Percentiles rank a stretch among this genome's conserved stretches.
Evolutionary conservation across 2,329 filamentous ascomycete species (phyloP).

Genomic region (Xylaria sp.): DNA sequence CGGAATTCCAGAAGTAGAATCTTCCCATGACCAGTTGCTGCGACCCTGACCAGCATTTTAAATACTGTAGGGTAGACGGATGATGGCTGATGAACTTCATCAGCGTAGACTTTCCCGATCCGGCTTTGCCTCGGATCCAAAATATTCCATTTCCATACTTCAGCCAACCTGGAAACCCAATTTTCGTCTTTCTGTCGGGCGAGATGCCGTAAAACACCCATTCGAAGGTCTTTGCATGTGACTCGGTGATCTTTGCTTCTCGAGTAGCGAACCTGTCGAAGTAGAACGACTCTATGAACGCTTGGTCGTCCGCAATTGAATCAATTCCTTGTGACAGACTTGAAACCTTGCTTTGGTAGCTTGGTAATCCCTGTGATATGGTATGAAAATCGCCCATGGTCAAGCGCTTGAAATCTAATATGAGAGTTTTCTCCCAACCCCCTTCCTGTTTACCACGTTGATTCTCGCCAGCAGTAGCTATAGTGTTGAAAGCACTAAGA

Average conservation of each 20-base stretch:
- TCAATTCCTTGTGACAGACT: not conserved
- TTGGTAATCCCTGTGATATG: conserved; percentile 4
- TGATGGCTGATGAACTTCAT: conserved; percentile 29
- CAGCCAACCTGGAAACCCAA: conserved; percentile 13
- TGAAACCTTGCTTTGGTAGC: not conserved
- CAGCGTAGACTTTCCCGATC: conserved; percentile 29
- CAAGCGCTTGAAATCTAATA: not conserved
- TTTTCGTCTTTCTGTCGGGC: not conserved
- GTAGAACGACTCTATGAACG: not conserved
- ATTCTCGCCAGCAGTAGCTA: not conserved
- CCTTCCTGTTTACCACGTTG: not conserved
- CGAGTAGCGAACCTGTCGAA: not conserved
- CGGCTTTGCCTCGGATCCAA: conserved; percentile 27
- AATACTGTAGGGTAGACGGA: not conserved
- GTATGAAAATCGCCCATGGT: not conserved
- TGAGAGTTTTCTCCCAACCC: not conserved
- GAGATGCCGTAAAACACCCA: conserved; percentile 12
- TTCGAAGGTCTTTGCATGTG: conserved; percentile 15
- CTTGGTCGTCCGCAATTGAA: not conserved
- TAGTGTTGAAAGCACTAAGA: not conserved
- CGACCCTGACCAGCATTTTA: conserved; percentile 7
- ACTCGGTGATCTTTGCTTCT: not conserved
- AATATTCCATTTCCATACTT: conserved; percentile 6
- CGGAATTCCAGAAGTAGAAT: conserved; percentile 31
- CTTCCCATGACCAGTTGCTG: conserved; percentile 6